Percentiles rank a stretch among this genome's conserved stretches.
Evolutionary conservation across 805 yeast species (phyloP).

Genomic region (Candida palmyrensis): DNA sequence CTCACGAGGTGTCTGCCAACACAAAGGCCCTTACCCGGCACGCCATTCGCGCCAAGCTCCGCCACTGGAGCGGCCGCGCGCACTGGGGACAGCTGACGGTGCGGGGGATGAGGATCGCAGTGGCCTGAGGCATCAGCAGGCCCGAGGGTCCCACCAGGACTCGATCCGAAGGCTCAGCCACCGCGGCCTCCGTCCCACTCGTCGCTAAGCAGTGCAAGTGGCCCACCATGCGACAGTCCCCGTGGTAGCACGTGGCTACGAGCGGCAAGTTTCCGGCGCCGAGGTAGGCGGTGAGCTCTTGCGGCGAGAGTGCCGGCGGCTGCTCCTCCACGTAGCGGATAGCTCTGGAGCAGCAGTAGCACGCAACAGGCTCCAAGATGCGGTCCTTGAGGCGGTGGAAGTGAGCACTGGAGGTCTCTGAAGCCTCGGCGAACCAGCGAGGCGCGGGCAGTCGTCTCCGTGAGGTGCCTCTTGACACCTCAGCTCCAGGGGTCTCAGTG

Average conservation of each 20-base stretch:
- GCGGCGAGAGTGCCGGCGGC: background rate
- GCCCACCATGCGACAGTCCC: conserved; percentile 22
- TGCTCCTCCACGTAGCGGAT: conserved; percentile 1
- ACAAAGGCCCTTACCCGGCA: too few species aligned
- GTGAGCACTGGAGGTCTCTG: background rate
- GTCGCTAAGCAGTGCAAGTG: conserved; percentile 40
- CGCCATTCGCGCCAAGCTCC: too few species aligned
- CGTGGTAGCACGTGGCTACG: conserved; percentile 26
- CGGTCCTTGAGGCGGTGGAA: background rate
- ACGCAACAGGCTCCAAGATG: background rate
- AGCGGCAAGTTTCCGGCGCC: conserved; percentile 19
- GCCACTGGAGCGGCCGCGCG: too few species aligned
- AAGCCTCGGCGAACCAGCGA: background rate
- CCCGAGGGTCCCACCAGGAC: too few species aligned
- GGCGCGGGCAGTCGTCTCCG: too few species aligned
- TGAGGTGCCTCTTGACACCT: too few species aligned
- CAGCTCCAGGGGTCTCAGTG: too few species aligned
- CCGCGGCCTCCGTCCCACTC: background rate
- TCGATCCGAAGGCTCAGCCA: too few species aligned
- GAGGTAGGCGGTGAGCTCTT: conserved; percentile 3
- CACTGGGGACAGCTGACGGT: conserved; percentile 11
- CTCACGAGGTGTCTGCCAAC: too few species aligned
- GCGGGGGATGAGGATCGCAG: conserved; percentile 2
- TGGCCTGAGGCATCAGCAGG: too few species aligned
- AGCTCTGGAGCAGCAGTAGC: background rate